Base-by-base conservation (phyloP, 768 basidiomycete species). In the Collybiopsis luxurians region DNA sequence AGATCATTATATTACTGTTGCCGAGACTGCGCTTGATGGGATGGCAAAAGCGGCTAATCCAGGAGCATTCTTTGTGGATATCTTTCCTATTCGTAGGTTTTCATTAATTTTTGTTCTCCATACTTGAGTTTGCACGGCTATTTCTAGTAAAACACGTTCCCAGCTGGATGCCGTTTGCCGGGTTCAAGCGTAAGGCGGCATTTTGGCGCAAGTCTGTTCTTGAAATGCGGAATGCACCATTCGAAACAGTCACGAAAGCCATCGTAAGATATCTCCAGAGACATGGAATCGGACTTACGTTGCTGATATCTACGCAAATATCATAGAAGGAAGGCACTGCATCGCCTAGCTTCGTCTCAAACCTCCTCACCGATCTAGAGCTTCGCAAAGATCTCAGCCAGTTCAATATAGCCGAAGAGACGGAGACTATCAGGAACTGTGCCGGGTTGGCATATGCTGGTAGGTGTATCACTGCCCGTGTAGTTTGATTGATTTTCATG, bases 1-100 rank as follows among this genome's bases (percentile, higher is more conserved):
- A 0, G 82, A 83, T 57, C 68, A 67, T 26, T 83, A 81, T 61
- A 72, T 83, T n/a, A 68, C 70, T 2, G 71, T 82, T 17, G 82
- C 80, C 1, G 82, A 83, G 65, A 76, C 70, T 47, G 81, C 81
- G 11, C 61, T 83, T 26, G 76, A 76, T 15, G 77, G 78, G 2
- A 78, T 81, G 76, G 74, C 74, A 2, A 73, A 76, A 63, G 81
- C 80, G 0, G 74, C 76, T 9, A 74, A 73, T 58, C 80, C 79
- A 1, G 82, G 82, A 4, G 78, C 79, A 2, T 84, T 82, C 61
- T 64, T 82, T 7, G 83, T 84, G 11, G 75, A 79, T 54, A 59
- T 79, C 28, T 66, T 82, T 42, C 81, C 80, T n/a, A 67, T 71
- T 54, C 58, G 69, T 74, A 47, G 44, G 71, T 70, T 23, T 48